Evolutionary conservation across 2,329 filamentous ascomycete genomes (phyloP).

Genomic region (Curvularia spicifera): DNA sequence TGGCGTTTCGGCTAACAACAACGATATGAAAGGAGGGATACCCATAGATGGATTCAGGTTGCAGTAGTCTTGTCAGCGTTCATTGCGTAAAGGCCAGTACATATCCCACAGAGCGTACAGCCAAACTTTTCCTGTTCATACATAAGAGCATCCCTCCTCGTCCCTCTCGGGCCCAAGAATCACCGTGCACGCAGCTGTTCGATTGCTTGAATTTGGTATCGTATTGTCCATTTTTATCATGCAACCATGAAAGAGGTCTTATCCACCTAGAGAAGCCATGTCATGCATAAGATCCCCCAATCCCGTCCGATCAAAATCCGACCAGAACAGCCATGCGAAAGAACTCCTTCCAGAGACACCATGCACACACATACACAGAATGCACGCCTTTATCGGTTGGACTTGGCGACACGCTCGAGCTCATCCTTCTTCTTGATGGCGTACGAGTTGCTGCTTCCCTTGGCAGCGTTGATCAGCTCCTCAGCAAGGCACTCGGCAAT

Average conservation of each 20-base stretch:
- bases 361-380: slow-evolving; percentile 33
- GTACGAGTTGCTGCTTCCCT: slow-evolving; percentile 99
- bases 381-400: slow-evolving; percentile 86
- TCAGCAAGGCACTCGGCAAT: slow-evolving; percentile 99
- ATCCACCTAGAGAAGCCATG: slow-evolving; percentile 49
- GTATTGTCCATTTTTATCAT: slow-evolving; percentile 49
- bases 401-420: slow-evolving; percentile 99
- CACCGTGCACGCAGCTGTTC: slow-evolving; percentile 19
- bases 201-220: slow-evolving; percentile 21
- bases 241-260: slow-evolving; percentile 50
- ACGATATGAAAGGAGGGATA: slow-evolving; percentile 5
- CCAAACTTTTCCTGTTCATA: not conserved
- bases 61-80: not conserved
- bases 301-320: slow-evolving; percentile 38
- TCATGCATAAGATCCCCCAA: slow-evolving; percentile 47
- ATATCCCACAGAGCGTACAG: not conserved
- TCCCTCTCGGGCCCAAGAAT: slow-evolving; percentile 9
- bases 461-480: slow-evolving; percentile 99
- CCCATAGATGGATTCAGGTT: slow-evolving; percentile 12
- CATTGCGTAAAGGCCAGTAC: not conserved
- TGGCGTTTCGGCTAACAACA: not conserved
- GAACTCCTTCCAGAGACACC: slow-evolving; percentile 47
- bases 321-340: slow-evolving; percentile 39
- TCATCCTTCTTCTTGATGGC: slow-evolving; percentile 99
- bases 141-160: not conserved